Percentiles rank a stretch among this genome's conserved stretches.
Evolutionary conservation across 148 eudicot genomes (phyloP).

Genomic region (Cornus florida): DNA sequence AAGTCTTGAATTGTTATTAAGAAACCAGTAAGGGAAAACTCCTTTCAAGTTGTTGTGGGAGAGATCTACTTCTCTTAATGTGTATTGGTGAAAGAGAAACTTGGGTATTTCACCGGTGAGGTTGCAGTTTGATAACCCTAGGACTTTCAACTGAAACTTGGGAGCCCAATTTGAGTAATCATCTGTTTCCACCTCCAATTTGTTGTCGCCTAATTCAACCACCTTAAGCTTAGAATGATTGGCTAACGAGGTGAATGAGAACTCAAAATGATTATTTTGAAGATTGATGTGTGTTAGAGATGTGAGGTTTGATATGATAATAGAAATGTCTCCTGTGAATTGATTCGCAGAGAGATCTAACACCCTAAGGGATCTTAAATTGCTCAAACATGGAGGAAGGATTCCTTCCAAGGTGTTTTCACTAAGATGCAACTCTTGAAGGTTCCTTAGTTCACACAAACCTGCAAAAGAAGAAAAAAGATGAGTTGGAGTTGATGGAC

Average conservation of each 20-base stretch:
- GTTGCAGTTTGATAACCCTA: not conserved
- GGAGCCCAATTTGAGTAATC: not conserved
- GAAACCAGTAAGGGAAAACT: not conserved
- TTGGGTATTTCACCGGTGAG: too few species aligned
- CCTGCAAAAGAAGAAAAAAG: not conserved
- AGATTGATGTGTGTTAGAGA: not conserved
- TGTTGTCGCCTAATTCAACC: not conserved
- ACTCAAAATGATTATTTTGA: not conserved
- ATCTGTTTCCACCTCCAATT: not conserved
- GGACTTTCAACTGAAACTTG: not conserved
- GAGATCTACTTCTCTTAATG: not conserved
- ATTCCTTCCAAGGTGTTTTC: not conserved
- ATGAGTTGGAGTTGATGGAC: not conserved
- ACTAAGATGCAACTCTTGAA: not conserved
- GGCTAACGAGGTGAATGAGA: not conserved
- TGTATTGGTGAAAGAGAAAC: not conserved
- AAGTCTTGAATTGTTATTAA: conserved; percentile 4
- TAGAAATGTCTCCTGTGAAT: not conserved
- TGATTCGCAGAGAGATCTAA: not conserved
- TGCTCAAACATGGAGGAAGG: not conserved
- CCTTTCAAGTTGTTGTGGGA: not conserved
- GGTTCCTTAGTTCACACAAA: not conserved
- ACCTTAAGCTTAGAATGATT: not conserved
- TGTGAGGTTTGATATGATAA: not conserved
- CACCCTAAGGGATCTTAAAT: not conserved